phyloP scores from a whole-genome alignment of 352 stramenopile species.

The Globisporangium abappressorium region DNA sequence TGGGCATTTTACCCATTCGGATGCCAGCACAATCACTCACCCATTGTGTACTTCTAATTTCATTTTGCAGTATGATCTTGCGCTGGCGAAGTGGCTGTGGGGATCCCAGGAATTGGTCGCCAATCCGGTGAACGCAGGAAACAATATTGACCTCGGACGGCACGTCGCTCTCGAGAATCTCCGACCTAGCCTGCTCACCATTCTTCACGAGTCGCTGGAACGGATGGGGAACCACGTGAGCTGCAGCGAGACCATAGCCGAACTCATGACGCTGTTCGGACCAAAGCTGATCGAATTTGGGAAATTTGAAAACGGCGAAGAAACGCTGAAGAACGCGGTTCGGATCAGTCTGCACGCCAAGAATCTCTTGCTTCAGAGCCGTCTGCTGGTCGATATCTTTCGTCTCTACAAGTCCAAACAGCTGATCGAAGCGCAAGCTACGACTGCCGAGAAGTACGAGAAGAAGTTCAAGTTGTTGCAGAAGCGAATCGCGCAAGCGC shows the following conservation, averaged over 20 bases:
- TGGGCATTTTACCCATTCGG: background rate
- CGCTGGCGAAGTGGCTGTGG: constrained; percentile 76
- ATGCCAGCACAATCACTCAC: background rate
- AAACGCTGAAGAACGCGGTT: constrained; percentile 58
- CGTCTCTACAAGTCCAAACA: constrained; percentile 43
- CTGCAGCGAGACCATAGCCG: constrained; percentile 53
- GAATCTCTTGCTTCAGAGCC: constrained; percentile 67
- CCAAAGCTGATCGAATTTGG: constrained; percentile 40
- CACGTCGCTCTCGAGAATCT: constrained; percentile 43
- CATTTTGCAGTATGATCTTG: constrained; percentile 57
- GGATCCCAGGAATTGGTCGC: constrained; percentile 38
- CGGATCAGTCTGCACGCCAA: constrained; percentile 53
- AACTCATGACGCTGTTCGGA: constrained; percentile 73
- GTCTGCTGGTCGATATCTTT: constrained; percentile 58
- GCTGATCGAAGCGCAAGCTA: constrained; percentile 34
- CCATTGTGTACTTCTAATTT: background rate
- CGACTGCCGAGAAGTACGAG: constrained; percentile 52
- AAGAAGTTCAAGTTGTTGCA: constrained; percentile 62
- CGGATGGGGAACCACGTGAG: constrained; percentile 38
- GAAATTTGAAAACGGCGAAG: constrained; percentile 48
- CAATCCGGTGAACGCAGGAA: background rate
- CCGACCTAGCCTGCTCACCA: constrained; percentile 34
- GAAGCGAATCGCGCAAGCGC: constrained; percentile 44
- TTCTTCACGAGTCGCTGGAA: constrained; percentile 53
- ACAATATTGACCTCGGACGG: constrained; percentile 12